Conservation (phyloP, 2,329 filamentous ascomycete species). For the Colletotrichum camelliae region DNA sequence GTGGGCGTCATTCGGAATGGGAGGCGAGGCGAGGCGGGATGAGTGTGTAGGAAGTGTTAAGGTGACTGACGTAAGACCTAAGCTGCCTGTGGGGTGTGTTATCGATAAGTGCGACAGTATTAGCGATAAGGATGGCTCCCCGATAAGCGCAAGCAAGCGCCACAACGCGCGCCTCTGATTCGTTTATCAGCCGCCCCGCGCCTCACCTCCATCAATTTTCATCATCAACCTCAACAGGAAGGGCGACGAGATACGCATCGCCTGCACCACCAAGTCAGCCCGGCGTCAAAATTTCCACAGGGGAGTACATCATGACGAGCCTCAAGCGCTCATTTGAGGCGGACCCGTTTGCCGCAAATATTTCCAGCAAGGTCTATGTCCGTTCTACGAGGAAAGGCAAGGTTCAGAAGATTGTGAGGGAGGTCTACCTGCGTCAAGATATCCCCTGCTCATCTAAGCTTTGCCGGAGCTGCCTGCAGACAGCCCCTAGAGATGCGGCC, state of each 20-base stretch:
- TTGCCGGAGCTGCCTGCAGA: conserved; percentile 76
- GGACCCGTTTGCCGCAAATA: conserved; percentile 68
- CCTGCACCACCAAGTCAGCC: background rate
- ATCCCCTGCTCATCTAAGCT: conserved; percentile 96
- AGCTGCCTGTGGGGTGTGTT: background rate
- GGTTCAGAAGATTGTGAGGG: conserved; percentile 97
- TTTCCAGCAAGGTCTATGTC: conserved; percentile 96
- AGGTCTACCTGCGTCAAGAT: conserved; percentile 94
- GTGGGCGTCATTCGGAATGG: background rate
- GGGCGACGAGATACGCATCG: background rate
- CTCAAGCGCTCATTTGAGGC: conserved; percentile 63
- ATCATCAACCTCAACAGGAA: background rate
- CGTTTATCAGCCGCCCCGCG: conserved; percentile 20
- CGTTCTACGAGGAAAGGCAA: conserved; percentile 94
- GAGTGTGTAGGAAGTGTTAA: background rate
- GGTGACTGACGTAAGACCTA: background rate
- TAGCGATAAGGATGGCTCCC: conserved; percentile 21
- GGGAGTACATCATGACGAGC: conserved; percentile 61
- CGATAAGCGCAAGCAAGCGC: conserved; percentile 10
- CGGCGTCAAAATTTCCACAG: background rate
- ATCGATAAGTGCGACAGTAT: background rate
- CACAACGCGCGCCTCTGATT: conserved; percentile 17
- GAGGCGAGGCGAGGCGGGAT: background rate
- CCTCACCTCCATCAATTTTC: conserved; percentile 20
- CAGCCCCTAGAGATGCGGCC: conserved; percentile 79